Evolutionary conservation across 2,329 filamentous ascomycete genomes (phyloP), one percentile per base, ranked within the genome.

Genomic region (Esteya vermicola): DNA sequence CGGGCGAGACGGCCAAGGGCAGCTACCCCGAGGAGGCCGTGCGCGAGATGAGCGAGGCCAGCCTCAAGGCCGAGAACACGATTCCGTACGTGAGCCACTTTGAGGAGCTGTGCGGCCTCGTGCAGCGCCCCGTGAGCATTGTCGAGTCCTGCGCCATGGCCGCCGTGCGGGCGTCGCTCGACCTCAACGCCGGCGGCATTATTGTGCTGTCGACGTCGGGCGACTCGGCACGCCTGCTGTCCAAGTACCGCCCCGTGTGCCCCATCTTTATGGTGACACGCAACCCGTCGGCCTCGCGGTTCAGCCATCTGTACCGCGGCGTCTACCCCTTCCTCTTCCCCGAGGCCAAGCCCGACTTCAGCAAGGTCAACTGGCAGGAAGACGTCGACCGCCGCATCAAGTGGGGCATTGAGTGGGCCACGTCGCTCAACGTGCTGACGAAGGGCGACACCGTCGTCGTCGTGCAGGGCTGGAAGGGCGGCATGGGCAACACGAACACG

Each of bases 181-280:
- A 98, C 65, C 78, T 98, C 60, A 93, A 93, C 58, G 91, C 91
- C 36, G 86, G 89, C 54, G 89, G 85, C 52, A 96, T 98, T 61
- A 78, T 98, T 51, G 89, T 95, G 47, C 71, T 98, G 53, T 95
- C 89, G 53, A 98, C 91, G 40, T 93, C 88, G 51, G 91, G 91
- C 57, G 84, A 85, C 56, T 95, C 89, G 50, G 91, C 91, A 45
- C 86, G 91, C 55, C 79, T 96, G 47, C 72, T 96, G 51, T 93
- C 89, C 69, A 98, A 98, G 72, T 98, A 95, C 71, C 84, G 91
- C 57, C 91, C 91, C 38, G 88, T 96, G 48, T 96, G 89, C 76
- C 91, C 91, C 53, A 95, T 98, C 67, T 89, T 98, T 72, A 96
- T 96, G 89, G 84, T 98, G 48, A 94, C 89, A 49, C 81, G 91